Base-by-base conservation (phyloP, 2,329 filamentous ascomycete genomes). In the Colletotrichum australisinense region DNA sequence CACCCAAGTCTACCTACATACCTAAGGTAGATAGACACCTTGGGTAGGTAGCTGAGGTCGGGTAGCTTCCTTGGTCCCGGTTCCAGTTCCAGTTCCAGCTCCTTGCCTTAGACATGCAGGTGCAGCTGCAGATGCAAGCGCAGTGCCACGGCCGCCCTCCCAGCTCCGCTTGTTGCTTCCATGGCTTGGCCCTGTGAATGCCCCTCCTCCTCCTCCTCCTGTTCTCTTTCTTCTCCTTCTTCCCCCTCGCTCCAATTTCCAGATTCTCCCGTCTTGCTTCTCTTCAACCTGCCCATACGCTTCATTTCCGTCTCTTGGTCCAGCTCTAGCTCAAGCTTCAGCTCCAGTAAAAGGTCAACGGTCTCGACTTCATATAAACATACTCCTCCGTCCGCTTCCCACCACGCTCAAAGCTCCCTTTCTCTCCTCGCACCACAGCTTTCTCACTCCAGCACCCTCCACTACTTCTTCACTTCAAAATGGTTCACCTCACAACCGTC, bases 401-500 rank as follows among this genome's bases (percentile, higher is more conserved):
- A 53, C 6, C 6, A 24, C 42, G 7, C 62, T 19, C 42, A 5
- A 5, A 49, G 6, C 28, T 19, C 49, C 38, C 5, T 30, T 26
- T 30, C n/a, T 26, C 60, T 11, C 12, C 16, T 19, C 19, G 42
- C 42, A 49, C 8, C 19, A 49, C 19, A 49, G 28, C 9, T 24
- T 42, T 24, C n/a, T 7, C 22, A 3, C 14, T 12, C 4, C 26
- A 22, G 16, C 8, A 64, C 22, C 26, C 16, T 60, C 26, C 9
- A 16, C 55, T 24, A 8, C 42, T 14, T 28, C 2, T 42, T 14
- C 53, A 24, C 53, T n/a, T 28, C 5, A 72, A 63, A 35, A 74
- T 74, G 72, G 72, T 72, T 35, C 73, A 75, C 63, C 73, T 75
- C 58, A 57, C 65, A 49, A 66, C 66, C 63, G 58, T 74, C 22